Evolutionary conservation across 306 rosid species (phyloP), one percentile per base, ranked within the genome.

Genomic region (Prunus armeniaca): DNA sequence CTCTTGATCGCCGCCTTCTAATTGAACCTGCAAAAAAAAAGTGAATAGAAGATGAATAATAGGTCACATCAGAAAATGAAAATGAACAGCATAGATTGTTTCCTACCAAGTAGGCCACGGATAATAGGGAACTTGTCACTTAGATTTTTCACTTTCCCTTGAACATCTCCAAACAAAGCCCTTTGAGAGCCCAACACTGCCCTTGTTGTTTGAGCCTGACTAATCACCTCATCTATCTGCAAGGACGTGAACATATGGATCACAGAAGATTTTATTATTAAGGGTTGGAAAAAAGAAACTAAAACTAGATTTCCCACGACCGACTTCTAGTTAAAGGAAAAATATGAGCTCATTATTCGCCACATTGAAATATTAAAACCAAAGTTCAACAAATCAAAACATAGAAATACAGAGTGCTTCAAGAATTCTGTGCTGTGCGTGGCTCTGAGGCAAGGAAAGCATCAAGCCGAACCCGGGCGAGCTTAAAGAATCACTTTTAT

Each of bases 171-270:
- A 86, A 96, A 88, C 86, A 96, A 56, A 38, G 80, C 58, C 87
- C 91, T 91, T 77, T 96, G 99, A 78, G 95, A 79, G 71, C 98
- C 98, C 85, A 96, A 82, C 62, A 88, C 96, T 46, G 93, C 79
- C 73, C 93, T 88, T 74, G 99, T 91, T 66, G 96, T 89, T 87
- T 96, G 98, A 85, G 99, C 99, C 86, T 96, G 99, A 89, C 93
- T 87, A 82, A 96, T 96, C 82, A 96, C 99, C 34, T 92, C 99
- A 82, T 96, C 99, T 76, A 96, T 96, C 98, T 96, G 83, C 85
- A 78, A 13, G 56, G 43, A 12, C 52, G 57, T 30, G 71, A 76
- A 73, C 43, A 5, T 20, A 61, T 15, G 52, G 7, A 51, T n/a
- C 38, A 62, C 10, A 30, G 32, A 57, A 47, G 69, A 61, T 28